Evolutionary conservation across 2,329 filamentous ascomycete genomes (phyloP), one percentile per base, ranked within the genome.

Genomic region (Exophiala spinifera): DNA sequence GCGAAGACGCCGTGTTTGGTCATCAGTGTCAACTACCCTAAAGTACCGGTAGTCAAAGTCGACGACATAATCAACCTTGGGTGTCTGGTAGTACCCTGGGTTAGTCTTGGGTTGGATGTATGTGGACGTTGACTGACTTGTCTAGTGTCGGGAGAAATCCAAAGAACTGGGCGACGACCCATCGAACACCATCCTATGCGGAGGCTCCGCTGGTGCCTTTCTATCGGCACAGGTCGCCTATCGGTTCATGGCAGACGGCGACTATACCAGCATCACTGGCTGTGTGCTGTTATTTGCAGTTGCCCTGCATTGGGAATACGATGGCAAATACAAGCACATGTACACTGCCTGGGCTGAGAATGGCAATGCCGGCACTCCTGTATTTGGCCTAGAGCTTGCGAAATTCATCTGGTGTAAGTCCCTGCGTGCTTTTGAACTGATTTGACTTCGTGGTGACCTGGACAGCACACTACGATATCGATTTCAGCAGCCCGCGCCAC

Each of bases 11-110:
- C 66, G 11, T 68, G 65, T 45, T 58, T 71, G 42, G 59, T 73
- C 31, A 64, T 72, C 36, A 66, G 65, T 8, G 65, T 72, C 25
- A 65, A 67, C 20, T 73, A 72, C 53, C 65, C 45, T 46, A 61
- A 61, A 19, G 48, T 56, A 20, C 54, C 54, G 2, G 10, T 39
- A 17, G 54, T 57, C 46, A 61, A 61, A 19, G 33, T 61, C 13
- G 59, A 61, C 47, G 50, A 53, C 15, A 61, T 60, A 19, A 61
- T 61, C 39, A 36, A 53, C 8, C 15, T 56, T 28, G 57, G 54
- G 11, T 45, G 39, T 7, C 19, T 42, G 17, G 48, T 54, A 23
- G 54, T 61, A 15, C 51, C 54, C 14, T 61, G 56, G 56, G 56
- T 56, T n/a, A 45, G 56, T 48, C 13, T 20, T 11, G 15, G 33